A percentile compares a stretch with the other conserved stretches of the same genome.
Evolutionary conservation across 345 rosid species (phyloP).

Genomic region (Salix caprea): DNA sequence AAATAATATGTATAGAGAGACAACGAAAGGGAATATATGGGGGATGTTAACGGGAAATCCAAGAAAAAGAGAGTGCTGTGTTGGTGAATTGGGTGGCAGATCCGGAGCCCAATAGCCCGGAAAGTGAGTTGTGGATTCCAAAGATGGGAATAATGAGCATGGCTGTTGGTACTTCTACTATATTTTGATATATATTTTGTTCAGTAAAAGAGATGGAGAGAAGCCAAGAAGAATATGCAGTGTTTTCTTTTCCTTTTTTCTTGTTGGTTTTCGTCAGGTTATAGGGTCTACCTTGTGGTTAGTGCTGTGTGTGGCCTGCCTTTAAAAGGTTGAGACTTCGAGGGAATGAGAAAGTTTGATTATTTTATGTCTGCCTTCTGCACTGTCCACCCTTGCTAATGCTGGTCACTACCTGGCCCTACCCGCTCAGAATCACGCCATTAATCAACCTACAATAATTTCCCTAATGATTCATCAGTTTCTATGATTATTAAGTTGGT

Average conservation of each 20-base stretch:
- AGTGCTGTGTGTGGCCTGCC: slow-evolving; percentile 1
- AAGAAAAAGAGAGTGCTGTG: slow-evolving; percentile 27
- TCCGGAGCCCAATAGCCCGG: slow-evolving; percentile 57
- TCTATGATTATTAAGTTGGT: neutral
- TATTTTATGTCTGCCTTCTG: neutral
- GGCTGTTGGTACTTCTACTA: neutral
- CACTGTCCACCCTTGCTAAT: neutral
- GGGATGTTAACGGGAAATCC: slow-evolving; percentile 14
- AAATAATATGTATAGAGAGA: neutral
- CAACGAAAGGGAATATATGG: neutral
- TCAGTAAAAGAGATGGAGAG: neutral
- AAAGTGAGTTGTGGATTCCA: slow-evolving; percentile 39
- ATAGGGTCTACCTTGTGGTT: slow-evolving; percentile 5
- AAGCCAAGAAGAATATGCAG: neutral
- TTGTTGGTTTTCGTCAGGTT: neutral
- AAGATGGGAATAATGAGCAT: slow-evolving; percentile 12
- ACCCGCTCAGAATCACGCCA: neutral
- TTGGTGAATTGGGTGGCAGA: slow-evolving; percentile 59
- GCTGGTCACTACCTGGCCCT: neutral
- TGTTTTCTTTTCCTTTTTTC: neutral
- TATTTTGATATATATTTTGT: slow-evolving; percentile 1
- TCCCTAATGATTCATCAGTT: neutral
- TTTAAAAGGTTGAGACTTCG: neutral
- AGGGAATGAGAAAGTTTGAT: slow-evolving; percentile 5
- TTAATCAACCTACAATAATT: no score